Percentiles rank a stretch among this genome's conserved stretches.
These are phyloP conservation scores for Globomyces pollinis-pini DNA, from an alignment of 192 early-diverging fungal species.

Conservation along the genomic window DNA sequence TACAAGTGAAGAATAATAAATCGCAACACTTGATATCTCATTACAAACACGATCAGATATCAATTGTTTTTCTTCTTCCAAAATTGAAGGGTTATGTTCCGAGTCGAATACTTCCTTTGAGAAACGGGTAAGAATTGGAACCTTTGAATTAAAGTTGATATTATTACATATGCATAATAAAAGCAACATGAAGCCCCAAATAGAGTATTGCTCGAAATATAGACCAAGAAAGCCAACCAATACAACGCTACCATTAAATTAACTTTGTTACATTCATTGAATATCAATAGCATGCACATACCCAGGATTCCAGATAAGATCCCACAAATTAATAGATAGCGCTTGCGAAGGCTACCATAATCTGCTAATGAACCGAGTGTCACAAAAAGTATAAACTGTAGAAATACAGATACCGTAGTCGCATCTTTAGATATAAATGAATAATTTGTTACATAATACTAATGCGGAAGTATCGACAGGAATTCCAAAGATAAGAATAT, in stretches of 20 bases:
- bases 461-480: slow-evolving; percentile 12
- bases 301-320: background rate
- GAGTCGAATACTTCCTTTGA: background rate
- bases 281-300: background rate
- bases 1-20: slow-evolving; percentile 14
- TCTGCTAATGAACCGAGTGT: slow-evolving; percentile 28
- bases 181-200: slow-evolving; percentile 17
- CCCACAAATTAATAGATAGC: slow-evolving; percentile 14
- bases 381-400: slow-evolving; percentile 25
- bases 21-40: slow-evolving; percentile 19
- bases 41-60: slow-evolving; percentile 15
- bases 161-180: slow-evolving; percentile 14
- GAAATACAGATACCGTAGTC: slow-evolving; percentile 16
- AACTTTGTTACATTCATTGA: too few relatives aligned
- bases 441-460: slow-evolving; percentile 12
- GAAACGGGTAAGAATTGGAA: slow-evolving; percentile 7
- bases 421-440: slow-evolving; percentile 14
- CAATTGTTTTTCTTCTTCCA: background rate
- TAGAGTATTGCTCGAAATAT: slow-evolving; percentile 7
- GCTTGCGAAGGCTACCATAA: slow-evolving; percentile 25
- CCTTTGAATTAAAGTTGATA: slow-evolving; percentile 4
- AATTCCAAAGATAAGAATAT: background rate
- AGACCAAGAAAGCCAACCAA: slow-evolving; percentile 9
- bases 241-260: background rate
- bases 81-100: background rate